Percentiles rank a stretch among this genome's conserved stretches.
phyloP scores from a whole-genome alignment of 2,329 filamentous ascomycete species.

The Penicillium psychrosexuale region DNA sequence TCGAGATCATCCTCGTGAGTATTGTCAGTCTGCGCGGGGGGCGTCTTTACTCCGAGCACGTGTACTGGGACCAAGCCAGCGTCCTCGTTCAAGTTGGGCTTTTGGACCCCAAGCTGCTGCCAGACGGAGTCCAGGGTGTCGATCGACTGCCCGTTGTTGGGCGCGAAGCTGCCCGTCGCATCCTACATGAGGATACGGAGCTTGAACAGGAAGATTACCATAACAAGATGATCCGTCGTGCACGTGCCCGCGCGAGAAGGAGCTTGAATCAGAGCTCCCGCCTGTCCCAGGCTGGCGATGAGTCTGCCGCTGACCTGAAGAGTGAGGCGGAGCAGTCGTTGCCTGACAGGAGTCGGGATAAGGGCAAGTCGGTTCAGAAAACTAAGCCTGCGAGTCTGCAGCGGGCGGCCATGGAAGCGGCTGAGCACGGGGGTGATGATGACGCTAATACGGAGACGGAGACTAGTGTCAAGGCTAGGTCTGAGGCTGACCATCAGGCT shows the following conservation, averaged over 20 bases:
- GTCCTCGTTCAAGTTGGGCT: slow-evolving; percentile 59
- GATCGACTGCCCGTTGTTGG: slow-evolving; percentile 42
- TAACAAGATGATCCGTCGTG: slow-evolving; percentile 31
- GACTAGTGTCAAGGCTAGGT: slow-evolving; percentile 8
- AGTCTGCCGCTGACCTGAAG: slow-evolving; percentile 26
- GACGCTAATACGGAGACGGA: slow-evolving; percentile 18
- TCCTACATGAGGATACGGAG: slow-evolving; percentile 40
- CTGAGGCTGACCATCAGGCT: slow-evolving; percentile 4
- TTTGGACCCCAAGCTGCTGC: slow-evolving; percentile 55
- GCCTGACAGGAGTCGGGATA: slow-evolving; percentile 8
- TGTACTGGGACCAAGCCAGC: slow-evolving; percentile 63
- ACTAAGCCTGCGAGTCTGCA: not conserved
- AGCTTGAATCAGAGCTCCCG: slow-evolving; percentile 8
- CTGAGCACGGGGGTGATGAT: slow-evolving; percentile 11
- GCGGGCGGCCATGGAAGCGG: not conserved
- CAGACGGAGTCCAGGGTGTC: slow-evolving; percentile 43
- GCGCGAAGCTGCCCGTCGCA: slow-evolving; percentile 39
- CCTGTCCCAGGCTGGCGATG: slow-evolving; percentile 19
- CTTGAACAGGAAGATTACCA: slow-evolving; percentile 35
- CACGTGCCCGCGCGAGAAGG: slow-evolving; percentile 15
- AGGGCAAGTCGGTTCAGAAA: slow-evolving; percentile 25
- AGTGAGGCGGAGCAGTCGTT: slow-evolving; percentile 21
- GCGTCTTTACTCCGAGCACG: slow-evolving; percentile 55
- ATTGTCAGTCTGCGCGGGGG: slow-evolving; percentile 55
- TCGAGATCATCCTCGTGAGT: slow-evolving; percentile 57